Evolutionary conservation across 1,284 basidiomycete species (phyloP), one percentile per base, ranked within the genome.

Genomic region (Takashimella koratensis): DNA sequence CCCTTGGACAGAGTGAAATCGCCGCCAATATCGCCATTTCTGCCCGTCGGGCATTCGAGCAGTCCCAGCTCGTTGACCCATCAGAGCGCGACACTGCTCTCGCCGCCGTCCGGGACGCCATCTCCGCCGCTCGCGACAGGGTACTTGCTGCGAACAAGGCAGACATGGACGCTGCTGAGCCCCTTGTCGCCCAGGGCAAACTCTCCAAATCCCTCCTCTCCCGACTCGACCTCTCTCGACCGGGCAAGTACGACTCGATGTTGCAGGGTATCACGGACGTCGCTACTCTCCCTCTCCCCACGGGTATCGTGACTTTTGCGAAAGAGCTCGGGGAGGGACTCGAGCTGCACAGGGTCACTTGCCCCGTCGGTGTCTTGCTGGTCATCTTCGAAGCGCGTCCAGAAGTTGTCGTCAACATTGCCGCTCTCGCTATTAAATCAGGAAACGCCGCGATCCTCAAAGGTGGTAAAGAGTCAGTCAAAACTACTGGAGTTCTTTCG

Each of bases 321-420:
- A 86, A 85, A 19, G 82, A 89, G 65, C 79, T 98, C 24, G 93
- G 95, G 62, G 88, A 92, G 39, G 82, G 79, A 0, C 79, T 98
- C 13, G 89, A 97, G 66, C 81, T 98, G 12, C 94, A 96, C 76
- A 84, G 92, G 39, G 87, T 98, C 1, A 91, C 94, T 0, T 98
- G 95, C 73, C 94, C 96, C 0, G 96, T 99, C 59, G 96, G 96
- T 19, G 94, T 97, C 0, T 79, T 98, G 23, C 81, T 98, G 46
- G 91, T 98, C 61, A 97, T 99, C 61, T 99, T 99, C 63, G 96
- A 99, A 76, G 90, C 95, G 3, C 82, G 96, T 30, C 96, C 96
- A 1, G 96, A 99, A 74, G 96, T 99, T 4, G 91, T 98, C 25
- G 88, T 98, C 43, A 98, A 98, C 73, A 98, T 99, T 64, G 91